Conservation (phyloP, 768 basidiomycete species). For the Kondoa malvinella region DNA sequence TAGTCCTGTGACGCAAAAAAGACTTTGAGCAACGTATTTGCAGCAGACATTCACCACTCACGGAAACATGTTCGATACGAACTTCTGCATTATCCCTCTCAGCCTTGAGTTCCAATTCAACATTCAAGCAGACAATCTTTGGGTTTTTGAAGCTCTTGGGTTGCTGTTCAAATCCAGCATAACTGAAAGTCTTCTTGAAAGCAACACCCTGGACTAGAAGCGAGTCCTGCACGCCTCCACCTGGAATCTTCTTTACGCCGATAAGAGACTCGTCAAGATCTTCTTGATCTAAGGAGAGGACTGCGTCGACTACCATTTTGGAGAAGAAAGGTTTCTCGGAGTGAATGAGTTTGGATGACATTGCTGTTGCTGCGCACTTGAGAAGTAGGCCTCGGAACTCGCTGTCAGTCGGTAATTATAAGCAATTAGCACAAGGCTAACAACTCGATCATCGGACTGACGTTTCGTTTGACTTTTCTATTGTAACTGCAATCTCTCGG, state of each 20-base stretch:
- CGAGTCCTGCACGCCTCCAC: slow-evolving; percentile 94
- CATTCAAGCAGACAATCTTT: slow-evolving; percentile 82
- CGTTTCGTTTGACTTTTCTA: slow-evolving; percentile 81
- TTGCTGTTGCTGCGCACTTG: slow-evolving; percentile 96
- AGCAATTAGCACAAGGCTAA: not conserved
- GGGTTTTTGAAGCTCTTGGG: slow-evolving; percentile 81
- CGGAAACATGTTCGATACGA: slow-evolving; percentile 78
- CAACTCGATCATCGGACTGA: slow-evolving; percentile 35
- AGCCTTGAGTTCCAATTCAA: slow-evolving; percentile 94
- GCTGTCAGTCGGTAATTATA: slow-evolving; percentile 37
- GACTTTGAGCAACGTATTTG: not conserved
- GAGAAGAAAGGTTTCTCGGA: slow-evolving; percentile 98
- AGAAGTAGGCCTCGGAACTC: slow-evolving; percentile 82
- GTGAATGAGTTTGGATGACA: slow-evolving; percentile 98
- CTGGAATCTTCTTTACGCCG: slow-evolving; percentile 80
- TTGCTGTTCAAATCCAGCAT: slow-evolving; percentile 97
- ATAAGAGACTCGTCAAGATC: slow-evolving; percentile 92
- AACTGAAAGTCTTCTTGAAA: slow-evolving; percentile 99
- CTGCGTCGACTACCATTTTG: slow-evolving; percentile 95
- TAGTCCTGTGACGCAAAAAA: slow-evolving; percentile 45
- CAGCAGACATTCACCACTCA: slow-evolving; percentile 18
- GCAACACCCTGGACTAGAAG: slow-evolving; percentile 75
- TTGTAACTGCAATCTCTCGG: slow-evolving; percentile 69
- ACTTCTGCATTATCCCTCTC: slow-evolving; percentile 99
- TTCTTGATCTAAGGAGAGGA: slow-evolving; percentile 74